phyloP scores from a whole-genome alignment of 1,284 basidiomycete genomes.

The Cryptococcus maquisensis region DNA sequence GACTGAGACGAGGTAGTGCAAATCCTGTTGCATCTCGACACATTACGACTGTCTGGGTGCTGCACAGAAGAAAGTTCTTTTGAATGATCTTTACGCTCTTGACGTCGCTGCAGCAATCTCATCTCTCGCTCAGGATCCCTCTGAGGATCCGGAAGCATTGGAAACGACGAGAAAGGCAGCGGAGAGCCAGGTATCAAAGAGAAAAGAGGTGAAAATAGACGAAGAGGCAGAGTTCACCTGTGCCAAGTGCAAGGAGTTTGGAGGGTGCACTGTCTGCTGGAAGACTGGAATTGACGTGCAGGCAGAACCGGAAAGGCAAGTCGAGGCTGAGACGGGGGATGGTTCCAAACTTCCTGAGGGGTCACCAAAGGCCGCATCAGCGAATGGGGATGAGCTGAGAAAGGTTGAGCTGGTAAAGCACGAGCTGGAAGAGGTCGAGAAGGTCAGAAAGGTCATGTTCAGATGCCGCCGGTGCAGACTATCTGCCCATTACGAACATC shows the following conservation, averaged over 20 bases:
- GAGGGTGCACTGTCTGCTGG: conserved; percentile 70
- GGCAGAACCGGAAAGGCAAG: neutral
- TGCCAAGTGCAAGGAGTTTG: conserved; percentile 66
- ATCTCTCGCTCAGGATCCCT: no score
- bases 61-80: conserved; percentile 66
- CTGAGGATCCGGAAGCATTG: neutral
- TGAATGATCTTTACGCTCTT: conserved; percentile 57
- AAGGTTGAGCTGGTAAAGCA: no score
- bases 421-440: neutral
- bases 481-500: conserved; percentile 70
- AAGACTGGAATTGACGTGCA: conserved; percentile 45
- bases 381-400: no score
- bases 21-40: conserved; percentile 68
- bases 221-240: conserved; percentile 75
- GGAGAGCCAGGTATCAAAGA: conserved; percentile 18
- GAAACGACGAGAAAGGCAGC: neutral
- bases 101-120: conserved; percentile 34
- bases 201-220: conserved; percentile 51
- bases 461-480: conserved; percentile 76
- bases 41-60: conserved; percentile 73
- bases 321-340: neutral
- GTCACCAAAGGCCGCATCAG: no score
- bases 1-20: conserved; percentile 50
- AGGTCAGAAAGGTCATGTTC: conserved; percentile 53
- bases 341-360: neutral